Base-by-base conservation (phyloP, 1,284 basidiomycete genomes). In the Ganoderma boninense region DNA sequence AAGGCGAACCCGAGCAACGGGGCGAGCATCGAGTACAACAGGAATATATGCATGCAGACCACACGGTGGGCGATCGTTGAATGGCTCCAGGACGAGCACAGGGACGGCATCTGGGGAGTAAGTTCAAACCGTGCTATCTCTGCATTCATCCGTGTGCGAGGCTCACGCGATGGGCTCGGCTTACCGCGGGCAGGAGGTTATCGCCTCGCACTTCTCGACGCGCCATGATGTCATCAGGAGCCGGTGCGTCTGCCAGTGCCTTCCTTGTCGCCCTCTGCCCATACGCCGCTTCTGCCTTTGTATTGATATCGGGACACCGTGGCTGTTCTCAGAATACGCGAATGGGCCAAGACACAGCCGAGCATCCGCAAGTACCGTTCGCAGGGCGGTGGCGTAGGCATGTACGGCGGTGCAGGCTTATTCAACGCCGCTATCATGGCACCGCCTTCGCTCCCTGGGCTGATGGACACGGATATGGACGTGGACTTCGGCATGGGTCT, bases 51-150 rank as follows among this genome's bases (percentile, higher is more conserved):
- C 1, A 66, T 79, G 52, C 79, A 88, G 65, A 87, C 85, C 3
- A 79, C 82, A 10, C 80, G 81, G 52, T 87, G 85, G 86, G 87
- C 84, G 11, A 87, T 88, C 63, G 80, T 87, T 4, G 85, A 87
- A 20, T 89, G 87, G 86, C 72, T 88, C 63, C 78, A 82, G 63
- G 84, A 86, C 64, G 78, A 82, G 65, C 79, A 86, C 69, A 77
- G 77, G 60, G 56, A 79, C 61, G 81, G 84, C n/a, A 80, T 87
- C 35, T 88, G 87, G 86, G 80, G 76, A 66, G 87, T 87, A 70
- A 66, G 82, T 54, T n/a, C 49, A 32, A 11, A 14, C 6, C 44
- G 11, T 7, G 38, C n/a, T 23, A 57, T 38, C 18, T 43, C 7
- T 8, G 8, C 8, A 2, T 23, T 29, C 14, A 29, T 63, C 11